A percentile compares a stretch with the other conserved stretches of the same genome.
Conservation (phyloP, 2,329 filamentous ascomycete species). For the Hypoxylon sp. region DNA sequence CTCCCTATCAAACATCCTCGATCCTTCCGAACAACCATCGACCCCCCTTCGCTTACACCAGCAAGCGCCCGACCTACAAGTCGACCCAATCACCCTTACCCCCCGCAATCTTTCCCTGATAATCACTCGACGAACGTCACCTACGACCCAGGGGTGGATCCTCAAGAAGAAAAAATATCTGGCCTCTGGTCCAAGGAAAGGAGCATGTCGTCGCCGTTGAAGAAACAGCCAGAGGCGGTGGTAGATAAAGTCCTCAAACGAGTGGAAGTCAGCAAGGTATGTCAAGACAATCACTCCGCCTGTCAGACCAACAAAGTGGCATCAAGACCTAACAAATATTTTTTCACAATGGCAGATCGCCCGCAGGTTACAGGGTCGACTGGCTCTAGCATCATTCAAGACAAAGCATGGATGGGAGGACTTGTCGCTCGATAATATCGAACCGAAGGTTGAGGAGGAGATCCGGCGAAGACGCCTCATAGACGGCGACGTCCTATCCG, state of each 20-base stretch:
- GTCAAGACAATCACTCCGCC: conserved; percentile 48
- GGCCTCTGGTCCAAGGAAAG: conserved; percentile 50
- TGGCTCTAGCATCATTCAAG: conserved; percentile 97
- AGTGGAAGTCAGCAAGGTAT: conserved; percentile 82
- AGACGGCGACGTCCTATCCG: conserved; percentile 83
- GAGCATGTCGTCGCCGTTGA: conserved; percentile 73
- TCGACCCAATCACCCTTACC: conserved; percentile 52
- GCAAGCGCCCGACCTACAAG: conserved; percentile 52
- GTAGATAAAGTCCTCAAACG: conserved; percentile 79
- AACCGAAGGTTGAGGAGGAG: conserved; percentile 86
- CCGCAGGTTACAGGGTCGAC: conserved; percentile 89
- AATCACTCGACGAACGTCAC: conserved; percentile 44
- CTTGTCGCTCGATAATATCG: conserved; percentile 86
- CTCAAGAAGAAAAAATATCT: conserved; percentile 25
- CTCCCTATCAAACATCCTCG: conserved; percentile 30
- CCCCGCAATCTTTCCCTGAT: conserved; percentile 49
- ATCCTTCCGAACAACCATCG: conserved; percentile 44
- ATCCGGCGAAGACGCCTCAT: conserved; percentile 79
- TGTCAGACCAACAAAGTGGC: conserved; percentile 23
- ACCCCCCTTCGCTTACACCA: conserved; percentile 49
- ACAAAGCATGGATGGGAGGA: conserved; percentile 96
- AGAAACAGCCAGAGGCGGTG: conserved; percentile 75
- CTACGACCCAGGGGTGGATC: conserved; percentile 26
- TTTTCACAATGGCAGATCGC: conserved; percentile 78
- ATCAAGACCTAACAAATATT: conserved; percentile 42